These are phyloP conservation scores for Candida maesae DNA, from an alignment of 805 yeast genomes.

Conservation along the genomic window DNA sequence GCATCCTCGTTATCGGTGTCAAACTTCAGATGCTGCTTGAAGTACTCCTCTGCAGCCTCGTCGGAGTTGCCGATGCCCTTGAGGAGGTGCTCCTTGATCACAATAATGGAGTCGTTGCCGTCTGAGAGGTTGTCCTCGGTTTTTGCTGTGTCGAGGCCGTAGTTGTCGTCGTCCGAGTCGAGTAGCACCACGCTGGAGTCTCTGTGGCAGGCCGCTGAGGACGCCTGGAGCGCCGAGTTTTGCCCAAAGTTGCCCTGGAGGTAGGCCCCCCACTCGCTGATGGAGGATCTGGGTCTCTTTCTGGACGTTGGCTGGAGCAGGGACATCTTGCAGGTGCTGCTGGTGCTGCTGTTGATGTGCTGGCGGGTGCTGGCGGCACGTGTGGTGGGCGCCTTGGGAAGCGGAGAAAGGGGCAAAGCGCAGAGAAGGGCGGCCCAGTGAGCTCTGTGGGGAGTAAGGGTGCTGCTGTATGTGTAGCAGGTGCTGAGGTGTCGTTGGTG, in stretches of 20 bases:
- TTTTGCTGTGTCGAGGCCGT: slow-evolving; percentile 14
- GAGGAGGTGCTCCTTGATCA: slow-evolving; percentile 14
- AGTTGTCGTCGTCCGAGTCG: slow-evolving; percentile 39
- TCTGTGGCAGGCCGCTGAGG: slow-evolving; percentile 10
- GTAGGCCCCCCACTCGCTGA: slow-evolving; percentile 27
- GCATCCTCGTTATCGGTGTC: slow-evolving; percentile 16
- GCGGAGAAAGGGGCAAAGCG: no score
- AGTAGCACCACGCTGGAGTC: slow-evolving; percentile 33
- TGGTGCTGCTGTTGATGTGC: no score
- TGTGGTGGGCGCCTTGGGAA: neutral
- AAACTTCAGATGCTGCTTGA: slow-evolving; percentile 10
- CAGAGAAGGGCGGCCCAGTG: no score
- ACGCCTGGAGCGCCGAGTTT: slow-evolving; percentile 11
- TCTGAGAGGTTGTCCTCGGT: slow-evolving; percentile 9
- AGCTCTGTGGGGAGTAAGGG: no score
- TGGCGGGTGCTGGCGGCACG: neutral
- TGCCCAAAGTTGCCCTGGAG: slow-evolving; percentile 18
- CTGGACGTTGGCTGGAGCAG: slow-evolving; percentile 19
- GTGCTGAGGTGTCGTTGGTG: no score
- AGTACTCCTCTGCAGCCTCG: slow-evolving; percentile 11
- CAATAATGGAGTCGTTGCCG: slow-evolving; percentile 15
- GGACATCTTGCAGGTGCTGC: slow-evolving; percentile 11
- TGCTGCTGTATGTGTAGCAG: no score
- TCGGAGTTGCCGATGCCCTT: slow-evolving; percentile 2
- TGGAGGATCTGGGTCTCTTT: slow-evolving; percentile 37